phyloP scores from a whole-genome alignment of 106 monocot genomes.

The Hemerocallis citrina region DNA sequence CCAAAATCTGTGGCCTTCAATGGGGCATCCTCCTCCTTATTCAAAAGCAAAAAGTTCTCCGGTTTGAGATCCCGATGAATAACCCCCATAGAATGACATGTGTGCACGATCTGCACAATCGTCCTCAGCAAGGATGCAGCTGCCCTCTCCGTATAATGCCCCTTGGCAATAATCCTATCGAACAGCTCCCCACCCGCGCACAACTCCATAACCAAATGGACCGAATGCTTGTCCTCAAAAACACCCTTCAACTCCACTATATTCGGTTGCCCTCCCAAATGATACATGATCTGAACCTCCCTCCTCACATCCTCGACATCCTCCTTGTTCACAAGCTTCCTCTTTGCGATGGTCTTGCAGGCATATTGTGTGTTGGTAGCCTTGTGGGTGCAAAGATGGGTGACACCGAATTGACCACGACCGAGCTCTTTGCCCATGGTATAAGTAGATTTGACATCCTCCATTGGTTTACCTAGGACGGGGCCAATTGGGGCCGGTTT shows the following conservation, averaged over 20 bases:
- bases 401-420: constrained; percentile 54
- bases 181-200: constrained; percentile 43
- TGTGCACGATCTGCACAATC: constrained; percentile 51
- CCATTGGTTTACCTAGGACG: constrained; percentile 52
- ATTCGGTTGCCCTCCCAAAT: constrained; percentile 49
- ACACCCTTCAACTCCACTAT: constrained; percentile 45
- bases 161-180: constrained; percentile 35
- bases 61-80: constrained; percentile 61
- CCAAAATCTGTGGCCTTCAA: constrained; percentile 58
- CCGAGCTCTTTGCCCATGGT: constrained; percentile 50
- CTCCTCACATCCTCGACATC: constrained; percentile 51
- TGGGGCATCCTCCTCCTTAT: constrained; percentile 41
- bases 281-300: constrained; percentile 67
- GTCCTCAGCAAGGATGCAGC: constrained; percentile 42
- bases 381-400: constrained; percentile 43
- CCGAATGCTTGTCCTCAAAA: constrained; percentile 55
- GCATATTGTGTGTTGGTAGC: constrained; percentile 30
- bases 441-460: constrained; percentile 34
- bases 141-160: constrained; percentile 32
- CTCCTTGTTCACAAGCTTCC: constrained; percentile 40
- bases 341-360: constrained; percentile 57
- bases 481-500: constrained; percentile 29
- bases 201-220: constrained; percentile 43
- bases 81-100: constrained; percentile 56
- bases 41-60: constrained; percentile 53